Conservation (phyloP, 2,329 filamentous ascomycete genomes). For the Fusarium subtropicale region DNA sequence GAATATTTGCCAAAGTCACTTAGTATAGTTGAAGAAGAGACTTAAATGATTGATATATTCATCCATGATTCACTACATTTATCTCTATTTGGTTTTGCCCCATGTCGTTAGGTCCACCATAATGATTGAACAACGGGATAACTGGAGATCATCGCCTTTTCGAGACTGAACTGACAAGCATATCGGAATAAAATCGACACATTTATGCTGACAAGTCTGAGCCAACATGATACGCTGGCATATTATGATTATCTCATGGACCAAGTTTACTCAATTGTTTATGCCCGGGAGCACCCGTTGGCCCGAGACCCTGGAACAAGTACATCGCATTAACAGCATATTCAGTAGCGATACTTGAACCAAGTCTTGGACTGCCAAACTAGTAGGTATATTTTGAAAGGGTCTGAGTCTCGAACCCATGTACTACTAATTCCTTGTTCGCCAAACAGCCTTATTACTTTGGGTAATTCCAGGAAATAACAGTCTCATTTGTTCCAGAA, state of each 20-base stretch:
- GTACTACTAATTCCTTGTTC: background rate
- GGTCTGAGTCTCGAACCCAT: background rate
- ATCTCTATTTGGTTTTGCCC: background rate
- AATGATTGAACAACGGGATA: background rate
- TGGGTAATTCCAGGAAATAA: background rate
- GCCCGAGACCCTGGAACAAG: background rate
- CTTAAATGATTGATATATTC: background rate
- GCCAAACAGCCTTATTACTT: background rate
- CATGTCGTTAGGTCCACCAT: background rate
- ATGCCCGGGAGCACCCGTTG: background rate
- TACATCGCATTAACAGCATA: background rate
- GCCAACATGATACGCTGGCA: background rate
- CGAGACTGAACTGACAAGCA: background rate
- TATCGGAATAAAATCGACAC: background rate
- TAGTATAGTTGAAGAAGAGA: background rate
- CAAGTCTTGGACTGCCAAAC: background rate
- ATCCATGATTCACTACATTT: background rate
- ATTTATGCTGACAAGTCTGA: background rate
- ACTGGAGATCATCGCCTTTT: background rate
- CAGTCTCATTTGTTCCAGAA: constrained; percentile 28
- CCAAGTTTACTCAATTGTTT: background rate
- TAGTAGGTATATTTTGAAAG: background rate
- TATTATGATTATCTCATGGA: background rate
- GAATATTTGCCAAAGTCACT: background rate
- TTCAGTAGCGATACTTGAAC: too few species aligned